A percentile compares a stretch with the other conserved stretches of the same genome.
phyloP scores from a whole-genome alignment of 2,329 filamentous ascomycete genomes.

The Plectosphaerella sp. region DNA sequence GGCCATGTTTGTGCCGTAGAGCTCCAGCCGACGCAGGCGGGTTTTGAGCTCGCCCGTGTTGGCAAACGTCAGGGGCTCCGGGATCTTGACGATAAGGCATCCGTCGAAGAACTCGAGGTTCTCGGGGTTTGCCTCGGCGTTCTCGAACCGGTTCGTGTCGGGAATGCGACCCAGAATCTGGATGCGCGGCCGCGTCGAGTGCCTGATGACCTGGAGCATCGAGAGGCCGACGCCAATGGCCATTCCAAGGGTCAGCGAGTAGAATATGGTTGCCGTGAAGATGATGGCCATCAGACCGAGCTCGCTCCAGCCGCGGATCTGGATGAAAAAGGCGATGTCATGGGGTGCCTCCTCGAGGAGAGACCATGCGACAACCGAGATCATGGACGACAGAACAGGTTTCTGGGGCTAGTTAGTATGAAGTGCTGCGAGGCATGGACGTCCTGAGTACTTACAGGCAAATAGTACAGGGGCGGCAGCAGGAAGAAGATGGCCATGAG shows the following conservation, averaged over 20 bases:
- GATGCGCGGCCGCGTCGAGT: conserved; percentile 88
- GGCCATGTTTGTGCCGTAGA: conserved; percentile 79
- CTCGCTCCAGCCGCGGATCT: conserved; percentile 81
- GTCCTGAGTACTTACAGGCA: conserved; percentile 65
- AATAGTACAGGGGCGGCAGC: conserved; percentile 87
- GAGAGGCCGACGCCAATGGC: conserved; percentile 90
- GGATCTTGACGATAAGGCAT: conserved; percentile 94
- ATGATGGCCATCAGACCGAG: conserved; percentile 85
- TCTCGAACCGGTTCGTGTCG: conserved; percentile 79
- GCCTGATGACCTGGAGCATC: conserved; percentile 81
- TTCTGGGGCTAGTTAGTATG: conserved; percentile 50
- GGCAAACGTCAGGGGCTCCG: conserved; percentile 92
- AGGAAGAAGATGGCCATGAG: conserved; percentile 77
- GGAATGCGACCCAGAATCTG: conserved; percentile 91
- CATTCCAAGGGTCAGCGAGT: conserved; percentile 89
- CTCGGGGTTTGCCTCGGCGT: conserved; percentile 70
- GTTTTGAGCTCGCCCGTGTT: conserved; percentile 92
- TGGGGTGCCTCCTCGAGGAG: conserved; percentile 93
- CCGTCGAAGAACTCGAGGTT: conserved; percentile 85
- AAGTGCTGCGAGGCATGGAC: neutral
- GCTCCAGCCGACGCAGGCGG: conserved; percentile 75
- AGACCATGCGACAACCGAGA: conserved; percentile 90
- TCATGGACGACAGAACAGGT: conserved; percentile 89
- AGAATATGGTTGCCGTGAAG: conserved; percentile 88
- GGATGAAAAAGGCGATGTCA: conserved; percentile 85